Percentiles rank a stretch among this genome's conserved stretches.
phyloP scores from a whole-genome alignment of 345 rosid genomes.

The Pugionium cornutum region DNA sequence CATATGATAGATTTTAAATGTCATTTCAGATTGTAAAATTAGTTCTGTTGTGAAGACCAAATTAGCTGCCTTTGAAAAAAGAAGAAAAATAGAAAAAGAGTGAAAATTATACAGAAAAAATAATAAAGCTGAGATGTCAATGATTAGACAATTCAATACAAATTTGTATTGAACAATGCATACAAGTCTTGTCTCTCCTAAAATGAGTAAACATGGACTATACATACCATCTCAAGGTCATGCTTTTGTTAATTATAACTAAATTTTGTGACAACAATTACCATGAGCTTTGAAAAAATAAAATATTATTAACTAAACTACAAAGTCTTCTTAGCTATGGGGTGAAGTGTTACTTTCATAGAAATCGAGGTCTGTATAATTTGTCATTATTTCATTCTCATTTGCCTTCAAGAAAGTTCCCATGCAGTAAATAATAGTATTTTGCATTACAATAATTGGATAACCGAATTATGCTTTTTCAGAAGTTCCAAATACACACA shows the following conservation, averaged over 20 bases:
- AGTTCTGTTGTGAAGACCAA: too few species aligned
- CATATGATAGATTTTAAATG: not conserved
- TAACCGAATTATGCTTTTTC: too few species aligned
- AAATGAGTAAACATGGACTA: slow-evolving; percentile 47
- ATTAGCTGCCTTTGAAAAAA: too few species aligned
- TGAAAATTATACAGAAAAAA: not conserved
- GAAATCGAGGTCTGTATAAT: slow-evolving; percentile 32
- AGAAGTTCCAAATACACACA: too few species aligned
- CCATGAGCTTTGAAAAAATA: slow-evolving; percentile 5
- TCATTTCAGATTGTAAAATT: not conserved
- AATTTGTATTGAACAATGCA: slow-evolving; percentile 28
- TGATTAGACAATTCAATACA: slow-evolving; percentile 38
- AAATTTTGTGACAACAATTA: slow-evolving; percentile 10
- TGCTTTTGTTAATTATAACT: slow-evolving; percentile 25
- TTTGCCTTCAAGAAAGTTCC: slow-evolving; percentile 26
- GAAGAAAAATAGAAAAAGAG: not conserved
- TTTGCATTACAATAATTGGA: too few species aligned
- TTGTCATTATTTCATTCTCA: slow-evolving; percentile 40
- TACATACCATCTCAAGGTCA: slow-evolving; percentile 17
- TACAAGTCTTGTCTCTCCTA: slow-evolving; percentile 44
- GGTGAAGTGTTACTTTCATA: slow-evolving; percentile 35
- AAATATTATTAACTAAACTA: slow-evolving; percentile 22
- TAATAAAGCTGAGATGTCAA: slow-evolving; percentile 32
- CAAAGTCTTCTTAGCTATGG: slow-evolving; percentile 33
- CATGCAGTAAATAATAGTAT: not conserved